These are phyloP conservation scores for Turnera subulata DNA, from an alignment of 345 rosid species.

Conservation along the genomic window DNA sequence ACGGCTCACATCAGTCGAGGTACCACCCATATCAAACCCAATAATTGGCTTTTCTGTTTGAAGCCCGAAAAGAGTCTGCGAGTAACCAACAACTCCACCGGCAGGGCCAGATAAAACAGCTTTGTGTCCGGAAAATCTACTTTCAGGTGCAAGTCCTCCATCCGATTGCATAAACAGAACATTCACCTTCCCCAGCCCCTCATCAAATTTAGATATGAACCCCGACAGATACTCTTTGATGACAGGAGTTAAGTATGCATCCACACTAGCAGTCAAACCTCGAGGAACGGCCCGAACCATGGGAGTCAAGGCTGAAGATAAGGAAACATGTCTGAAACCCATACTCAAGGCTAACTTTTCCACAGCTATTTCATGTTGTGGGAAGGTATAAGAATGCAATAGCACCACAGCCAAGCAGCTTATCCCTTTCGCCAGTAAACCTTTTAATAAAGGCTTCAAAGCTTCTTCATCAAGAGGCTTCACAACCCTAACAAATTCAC, in stretches of 20 bases:
- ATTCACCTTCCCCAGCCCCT: slow-evolving; percentile 67
- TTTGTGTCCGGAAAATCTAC: slow-evolving; percentile 92
- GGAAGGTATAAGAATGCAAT: slow-evolving; percentile 91
- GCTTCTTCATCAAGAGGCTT: slow-evolving; percentile 60
- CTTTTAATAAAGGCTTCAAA: slow-evolving; percentile 51
- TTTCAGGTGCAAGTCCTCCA: slow-evolving; percentile 95
- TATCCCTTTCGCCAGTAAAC: slow-evolving; percentile 71
- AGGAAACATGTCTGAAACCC: slow-evolving; percentile 90
- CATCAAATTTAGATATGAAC: slow-evolving; percentile 82
- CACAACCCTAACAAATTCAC: slow-evolving; percentile 76
- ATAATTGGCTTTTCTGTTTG: slow-evolving; percentile 92
- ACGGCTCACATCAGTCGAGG: slow-evolving; percentile 95
- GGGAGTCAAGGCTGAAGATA: slow-evolving; percentile 89
- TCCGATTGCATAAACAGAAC: slow-evolving; percentile 97
- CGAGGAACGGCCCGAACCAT: slow-evolving; percentile 99
- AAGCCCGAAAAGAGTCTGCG: slow-evolving; percentile 81
- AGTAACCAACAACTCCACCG: slow-evolving; percentile 98
- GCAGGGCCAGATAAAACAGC: slow-evolving; percentile 98
- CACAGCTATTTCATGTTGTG: slow-evolving; percentile 76
- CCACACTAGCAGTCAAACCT: slow-evolving; percentile 91
- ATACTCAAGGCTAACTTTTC: slow-evolving; percentile 67
- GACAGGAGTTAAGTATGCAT: slow-evolving; percentile 92
- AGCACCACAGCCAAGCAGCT: slow-evolving; percentile 86
- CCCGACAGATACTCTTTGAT: slow-evolving; percentile 88
- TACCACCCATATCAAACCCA: slow-evolving; percentile 99